A percentile compares a stretch with the other conserved stretches of the same genome.
Evolutionary conservation across 2,329 filamentous ascomycete species (phyloP).

Genomic region (Calonectria hawksworthii): DNA sequence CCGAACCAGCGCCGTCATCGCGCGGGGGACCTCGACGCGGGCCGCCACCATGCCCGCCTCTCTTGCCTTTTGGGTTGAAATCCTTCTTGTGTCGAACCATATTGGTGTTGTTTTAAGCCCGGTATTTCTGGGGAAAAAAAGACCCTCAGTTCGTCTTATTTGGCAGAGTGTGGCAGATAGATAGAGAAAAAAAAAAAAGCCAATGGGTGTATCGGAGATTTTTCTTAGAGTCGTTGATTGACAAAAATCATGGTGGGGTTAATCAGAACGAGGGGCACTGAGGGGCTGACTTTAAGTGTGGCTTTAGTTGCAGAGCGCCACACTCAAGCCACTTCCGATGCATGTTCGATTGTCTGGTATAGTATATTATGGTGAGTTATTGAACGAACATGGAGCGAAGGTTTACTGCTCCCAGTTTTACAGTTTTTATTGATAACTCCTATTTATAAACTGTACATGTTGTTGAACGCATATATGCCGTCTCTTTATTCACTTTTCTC

Average conservation of each 20-base stretch:
- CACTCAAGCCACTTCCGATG: neutral
- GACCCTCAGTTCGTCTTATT: neutral
- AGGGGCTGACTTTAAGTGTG: constrained; percentile 2
- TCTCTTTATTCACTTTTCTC: neutral
- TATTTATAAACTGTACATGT: neutral
- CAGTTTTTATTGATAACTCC: neutral
- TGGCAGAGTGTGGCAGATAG: too few relatives aligned
- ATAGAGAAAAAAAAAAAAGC: neutral
- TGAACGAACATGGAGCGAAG: neutral
- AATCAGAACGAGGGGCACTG: constrained; percentile 15
- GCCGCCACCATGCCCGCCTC: constrained; percentile 65
- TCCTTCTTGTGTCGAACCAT: constrained; percentile 99
- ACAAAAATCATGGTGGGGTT: constrained; percentile 13
- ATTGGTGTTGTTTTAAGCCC: neutral
- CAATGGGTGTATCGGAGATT: neutral
- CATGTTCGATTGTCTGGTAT: neutral
- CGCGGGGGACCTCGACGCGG: constrained; percentile 64
- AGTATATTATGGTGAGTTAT: neutral
- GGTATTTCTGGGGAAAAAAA: neutral
- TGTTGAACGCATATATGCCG: neutral
- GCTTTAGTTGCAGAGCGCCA: neutral
- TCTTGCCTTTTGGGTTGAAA: constrained; percentile 79
- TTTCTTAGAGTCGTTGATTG: neutral
- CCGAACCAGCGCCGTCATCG: constrained; percentile 51
- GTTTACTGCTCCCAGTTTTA: neutral